Base-by-base conservation (phyloP, 129 eudicot species). In the Smallanthus sonchifolius region DNA sequence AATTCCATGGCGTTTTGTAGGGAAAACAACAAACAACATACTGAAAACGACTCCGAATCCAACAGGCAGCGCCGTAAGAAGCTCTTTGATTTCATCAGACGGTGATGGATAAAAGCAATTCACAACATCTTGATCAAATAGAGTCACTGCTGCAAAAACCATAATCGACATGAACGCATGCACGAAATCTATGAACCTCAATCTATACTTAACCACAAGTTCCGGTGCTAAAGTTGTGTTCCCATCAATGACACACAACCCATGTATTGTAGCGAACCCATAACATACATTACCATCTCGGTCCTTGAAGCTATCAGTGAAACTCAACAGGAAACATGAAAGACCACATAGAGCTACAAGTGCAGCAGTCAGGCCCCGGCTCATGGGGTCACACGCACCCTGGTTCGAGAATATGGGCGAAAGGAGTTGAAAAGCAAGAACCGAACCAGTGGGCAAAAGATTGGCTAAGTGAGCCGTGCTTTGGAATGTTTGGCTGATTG, bases 181-280 rank as follows among this genome's bases (percentile, higher is more conserved):
- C 74, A 85, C 51, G 45, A 91, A 86, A 72, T 94, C 99, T 4
- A 94, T 76, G 70, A 87, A 82, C 32, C 70, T 76, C 51, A 95
- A 75, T 64, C 77, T 77, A 69, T 91, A 95, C 39, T 80, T 83
- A 3, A 81, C 87, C 10, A 84, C 96, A 37, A 79, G 73, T 67
- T 87, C 88, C 2, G 85, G 83, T 43, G 87, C 84, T 70, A 95
- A 73, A n/a, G 72, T 75, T 5, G 79, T 45, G 4, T 92, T 71
- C 60, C 99, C 99, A 52, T 94, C 99, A 35, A 94, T 89, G 48
- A 91, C 78, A 96, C 97, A 94, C 70, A 94, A 38, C 48, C 97
- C 97, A 4, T 69, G 75, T 3, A 42, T 17, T 3, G 97, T 94
- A 28, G 97, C 91, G 43, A 94, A 75, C 38, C 99, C 99, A 40